Base-by-base conservation (phyloP, 108 stramenopile genomes). In the Phaeodactylum tricornutum region DNA sequence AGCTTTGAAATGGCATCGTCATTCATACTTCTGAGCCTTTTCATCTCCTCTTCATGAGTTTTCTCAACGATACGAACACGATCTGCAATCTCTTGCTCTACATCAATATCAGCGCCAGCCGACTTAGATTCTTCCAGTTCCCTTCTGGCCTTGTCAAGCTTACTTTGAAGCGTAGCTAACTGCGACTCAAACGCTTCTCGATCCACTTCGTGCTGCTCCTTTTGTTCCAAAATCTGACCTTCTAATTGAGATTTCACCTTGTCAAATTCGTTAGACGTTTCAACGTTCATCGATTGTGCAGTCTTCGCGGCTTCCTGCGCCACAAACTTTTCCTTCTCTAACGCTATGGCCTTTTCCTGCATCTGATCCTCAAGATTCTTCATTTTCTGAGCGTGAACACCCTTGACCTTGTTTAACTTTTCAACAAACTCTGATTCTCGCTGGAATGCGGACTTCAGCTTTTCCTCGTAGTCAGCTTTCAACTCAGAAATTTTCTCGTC, bases 311-410 rank as follows among this genome's bases (percentile, higher is more conserved):
- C 34, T 23, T 51, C 37, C 28, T 65, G 57, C 9, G 20, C 47
- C 2, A 47, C 45, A 38, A 71, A 61, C 33, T 54, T 61, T 28
- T 60, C 49, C 22, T 43, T 32, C 21, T 61, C 28, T 9, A 62
- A 26, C 29, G 33, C 57, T 20, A 50, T 34, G 1, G 65, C 42
- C 21, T 62, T 30, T 31, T 39, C 61, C 35, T 47, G 20, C 33
- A n/a, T n/a, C n/a, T n/a, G 17, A 16, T 50, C 47, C 36, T 34
- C 29, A 0, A 75, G 43, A 22, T 67, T 69, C 26, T 62, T 48
- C 9, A 58, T 52, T 16, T 71, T 61, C 50, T 55, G 64, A 21
- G 66, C 46, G 30, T 66, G 58, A 24, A 53, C 66, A 16, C 28
- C n/a, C 7, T 46, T 23, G 15, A 69, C 19, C 7, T 60, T 54